phyloP scores from a whole-genome alignment of 148 eudicot genomes.

The Rhododendron henanense region DNA sequence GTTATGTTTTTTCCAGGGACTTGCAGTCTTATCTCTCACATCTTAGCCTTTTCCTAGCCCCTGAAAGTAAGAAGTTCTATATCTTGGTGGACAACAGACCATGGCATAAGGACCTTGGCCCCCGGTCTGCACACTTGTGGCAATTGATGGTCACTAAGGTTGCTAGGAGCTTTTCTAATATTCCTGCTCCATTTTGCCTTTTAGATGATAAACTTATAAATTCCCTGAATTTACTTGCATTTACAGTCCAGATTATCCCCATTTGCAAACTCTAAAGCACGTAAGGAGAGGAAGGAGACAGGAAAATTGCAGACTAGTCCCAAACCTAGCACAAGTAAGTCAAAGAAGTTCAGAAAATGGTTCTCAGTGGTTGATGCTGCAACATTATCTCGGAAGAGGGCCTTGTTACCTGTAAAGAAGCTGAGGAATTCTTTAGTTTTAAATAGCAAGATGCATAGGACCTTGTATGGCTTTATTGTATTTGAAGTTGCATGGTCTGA shows the following conservation, averaged over 20 bases:
- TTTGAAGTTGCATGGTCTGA: slow-evolving; percentile 87
- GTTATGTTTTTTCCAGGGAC: slow-evolving; percentile 52
- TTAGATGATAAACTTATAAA: not conserved
- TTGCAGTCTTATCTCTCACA: slow-evolving; percentile 96
- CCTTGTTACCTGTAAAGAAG: slow-evolving; percentile 77
- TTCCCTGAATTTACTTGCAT: slow-evolving; percentile 11
- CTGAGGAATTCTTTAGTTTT: slow-evolving; percentile 66
- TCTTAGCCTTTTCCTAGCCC: slow-evolving; percentile 74
- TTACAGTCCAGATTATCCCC: slow-evolving; percentile 93
- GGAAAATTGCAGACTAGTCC: slow-evolving; percentile 33
- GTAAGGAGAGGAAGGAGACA: slow-evolving; percentile 46
- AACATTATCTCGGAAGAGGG: slow-evolving; percentile 65
- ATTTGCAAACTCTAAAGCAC: slow-evolving; percentile 77
- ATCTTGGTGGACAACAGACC: slow-evolving; percentile 96
- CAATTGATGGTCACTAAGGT: slow-evolving; percentile 99
- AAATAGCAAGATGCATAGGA: slow-evolving; percentile 69
- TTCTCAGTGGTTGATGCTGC: slow-evolving; percentile 71
- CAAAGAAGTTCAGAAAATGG: slow-evolving; percentile 58
- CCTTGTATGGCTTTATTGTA: slow-evolving; percentile 86
- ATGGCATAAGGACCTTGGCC: slow-evolving; percentile 79
- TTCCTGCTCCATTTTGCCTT: not conserved
- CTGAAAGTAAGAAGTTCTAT: slow-evolving; percentile 70
- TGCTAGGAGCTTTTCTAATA: slow-evolving; percentile 18
- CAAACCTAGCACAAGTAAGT: slow-evolving; percentile 33
- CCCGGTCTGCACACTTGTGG: slow-evolving; percentile 89